phyloP scores from a whole-genome alignment of 208 protist genomes.

The Entamoeba histolytica region DNA sequence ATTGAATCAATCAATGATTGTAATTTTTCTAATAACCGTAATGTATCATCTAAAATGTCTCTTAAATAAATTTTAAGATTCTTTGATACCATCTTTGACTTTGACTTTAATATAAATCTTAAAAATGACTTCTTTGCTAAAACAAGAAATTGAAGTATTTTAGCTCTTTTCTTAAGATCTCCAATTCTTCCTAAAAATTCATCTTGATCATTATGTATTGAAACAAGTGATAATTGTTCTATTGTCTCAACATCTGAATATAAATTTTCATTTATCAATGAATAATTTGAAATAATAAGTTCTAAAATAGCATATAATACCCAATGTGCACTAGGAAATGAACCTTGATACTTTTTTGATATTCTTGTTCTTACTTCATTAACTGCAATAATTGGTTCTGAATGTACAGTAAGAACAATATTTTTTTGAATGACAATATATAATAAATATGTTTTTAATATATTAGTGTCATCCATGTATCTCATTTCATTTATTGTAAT shows the following conservation, averaged over 20 bases:
- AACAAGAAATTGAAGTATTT: neutral
- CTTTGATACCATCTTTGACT: neutral
- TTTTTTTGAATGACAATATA: neutral
- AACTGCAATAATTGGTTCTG: neutral
- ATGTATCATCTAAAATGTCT: neutral
- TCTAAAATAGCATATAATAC: neutral
- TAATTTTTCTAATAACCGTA: neutral
- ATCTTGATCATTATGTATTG: neutral
- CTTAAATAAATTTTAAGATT: neutral
- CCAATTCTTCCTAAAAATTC: neutral
- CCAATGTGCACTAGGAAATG: neutral
- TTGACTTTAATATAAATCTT: neutral
- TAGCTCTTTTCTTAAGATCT: neutral
- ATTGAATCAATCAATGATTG: neutral
- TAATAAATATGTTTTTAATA: neutral
- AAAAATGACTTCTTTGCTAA: neutral
- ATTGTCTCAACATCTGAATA: neutral
- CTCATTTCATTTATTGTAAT: neutral
- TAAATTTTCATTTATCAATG: neutral
- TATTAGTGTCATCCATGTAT: neutral
- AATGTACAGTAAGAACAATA: neutral
- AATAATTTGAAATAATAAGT: neutral
- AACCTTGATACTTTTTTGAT: neutral
- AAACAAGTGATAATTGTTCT: neutral
- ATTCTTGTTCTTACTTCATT: neutral